These are phyloP conservation scores for Pythium dissotocum DNA, from an alignment of 352 stramenopile species.

Conservation along the genomic window DNA sequence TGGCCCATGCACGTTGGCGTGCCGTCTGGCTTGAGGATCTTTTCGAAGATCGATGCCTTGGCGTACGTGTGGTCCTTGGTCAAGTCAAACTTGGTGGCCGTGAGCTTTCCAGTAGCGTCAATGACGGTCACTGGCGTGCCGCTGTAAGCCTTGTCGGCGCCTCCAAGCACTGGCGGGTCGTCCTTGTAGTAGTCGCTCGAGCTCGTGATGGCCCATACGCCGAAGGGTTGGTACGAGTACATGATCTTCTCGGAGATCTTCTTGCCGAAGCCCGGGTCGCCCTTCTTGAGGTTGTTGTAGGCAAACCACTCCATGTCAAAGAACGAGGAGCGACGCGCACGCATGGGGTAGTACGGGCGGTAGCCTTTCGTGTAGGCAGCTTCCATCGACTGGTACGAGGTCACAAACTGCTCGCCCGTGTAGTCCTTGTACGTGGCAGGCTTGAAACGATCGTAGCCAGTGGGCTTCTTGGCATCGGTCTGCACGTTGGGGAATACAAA, in stretches of 20 bases:
- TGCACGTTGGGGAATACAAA: slow-evolving; percentile 70
- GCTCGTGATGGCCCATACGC: slow-evolving; percentile 70
- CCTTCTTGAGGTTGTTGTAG: slow-evolving; percentile 53
- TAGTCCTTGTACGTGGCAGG: slow-evolving; percentile 53
- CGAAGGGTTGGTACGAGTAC: slow-evolving; percentile 68
- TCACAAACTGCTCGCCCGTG: slow-evolving; percentile 28
- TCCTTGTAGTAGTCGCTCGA: background rate
- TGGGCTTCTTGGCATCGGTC: slow-evolving; percentile 46
- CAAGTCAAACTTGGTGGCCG: background rate
- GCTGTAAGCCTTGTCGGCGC: background rate
- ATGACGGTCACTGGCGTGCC: slow-evolving; percentile 12
- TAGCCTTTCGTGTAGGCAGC: slow-evolving; percentile 57
- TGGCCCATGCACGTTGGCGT: slow-evolving; percentile 30
- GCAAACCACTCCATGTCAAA: slow-evolving; percentile 86
- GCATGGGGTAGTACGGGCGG: slow-evolving; percentile 88
- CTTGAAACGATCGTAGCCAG: slow-evolving; percentile 43
- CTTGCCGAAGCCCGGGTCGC: slow-evolving; percentile 42
- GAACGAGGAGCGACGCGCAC: slow-evolving; percentile 83
- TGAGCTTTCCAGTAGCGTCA: background rate
- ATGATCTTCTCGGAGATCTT: slow-evolving; percentile 62
- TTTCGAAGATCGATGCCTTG: background rate
- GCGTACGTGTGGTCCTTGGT: background rate
- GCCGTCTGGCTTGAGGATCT: slow-evolving; percentile 12
- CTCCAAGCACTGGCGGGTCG: background rate
- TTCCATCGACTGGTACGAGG: slow-evolving; percentile 70